Percentiles rank a stretch among this genome's conserved stretches.
Conservation (phyloP, 192 early-diverging fungal species). For the Powellomyces hirtus region DNA sequence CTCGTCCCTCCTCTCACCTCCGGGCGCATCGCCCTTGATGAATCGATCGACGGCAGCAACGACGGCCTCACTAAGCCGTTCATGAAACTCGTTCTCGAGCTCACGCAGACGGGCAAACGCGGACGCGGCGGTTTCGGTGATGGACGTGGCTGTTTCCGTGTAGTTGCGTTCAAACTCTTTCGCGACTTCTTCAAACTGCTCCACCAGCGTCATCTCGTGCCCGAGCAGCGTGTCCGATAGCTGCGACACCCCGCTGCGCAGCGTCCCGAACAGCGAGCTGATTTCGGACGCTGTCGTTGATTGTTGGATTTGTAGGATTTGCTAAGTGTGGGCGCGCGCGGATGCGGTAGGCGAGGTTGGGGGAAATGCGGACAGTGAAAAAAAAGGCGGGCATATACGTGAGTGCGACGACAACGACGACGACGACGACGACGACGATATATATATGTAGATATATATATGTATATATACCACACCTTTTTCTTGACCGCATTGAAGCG, state of each 20-base stretch:
- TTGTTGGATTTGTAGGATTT: constrained; percentile 42
- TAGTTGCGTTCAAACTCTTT: constrained; percentile 65
- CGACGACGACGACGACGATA: too few relatives aligned
- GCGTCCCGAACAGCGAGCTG: constrained; percentile 42
- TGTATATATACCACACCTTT: constrained; percentile 32
- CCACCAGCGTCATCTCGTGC: constrained; percentile 58
- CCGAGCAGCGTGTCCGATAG: constrained; percentile 51
- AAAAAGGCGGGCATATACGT: too few relatives aligned
- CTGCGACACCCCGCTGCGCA: constrained; percentile 35
- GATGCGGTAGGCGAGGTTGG: too few relatives aligned
- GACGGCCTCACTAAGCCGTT: constrained; percentile 54
- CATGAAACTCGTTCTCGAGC: constrained; percentile 59
- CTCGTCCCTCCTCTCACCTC: constrained; percentile 10
- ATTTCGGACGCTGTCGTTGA: constrained; percentile 47
- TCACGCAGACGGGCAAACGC: constrained; percentile 55
- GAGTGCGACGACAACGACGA: too few relatives aligned
- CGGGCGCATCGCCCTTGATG: constrained; percentile 47
- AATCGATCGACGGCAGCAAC: constrained; percentile 52
- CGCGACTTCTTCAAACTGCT: constrained; percentile 63
- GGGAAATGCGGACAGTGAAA: too few relatives aligned
- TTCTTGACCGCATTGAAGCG: constrained; percentile 55
- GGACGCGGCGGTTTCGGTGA: constrained; percentile 49
- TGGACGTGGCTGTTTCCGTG: constrained; percentile 47
- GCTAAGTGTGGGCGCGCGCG: constrained; percentile 32
- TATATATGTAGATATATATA: too few relatives aligned